Conservation (phyloP, 805 yeast species). For the Saturnispora quitensis region DNA sequence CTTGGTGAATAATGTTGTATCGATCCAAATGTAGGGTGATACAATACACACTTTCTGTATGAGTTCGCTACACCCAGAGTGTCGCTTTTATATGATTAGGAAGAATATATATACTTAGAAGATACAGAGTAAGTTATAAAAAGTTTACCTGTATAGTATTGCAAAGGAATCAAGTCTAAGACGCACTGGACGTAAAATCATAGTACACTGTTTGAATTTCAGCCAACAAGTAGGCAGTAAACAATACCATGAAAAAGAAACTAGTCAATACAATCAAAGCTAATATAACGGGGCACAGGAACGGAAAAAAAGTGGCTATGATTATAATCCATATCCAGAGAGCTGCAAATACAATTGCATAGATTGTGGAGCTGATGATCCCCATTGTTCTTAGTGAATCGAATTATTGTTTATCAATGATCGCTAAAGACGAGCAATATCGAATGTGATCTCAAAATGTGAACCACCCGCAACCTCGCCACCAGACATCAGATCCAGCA, state of each 20-base stretch:
- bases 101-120: not conserved
- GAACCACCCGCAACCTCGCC: conserved; percentile 19
- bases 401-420: not conserved
- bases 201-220: not conserved
- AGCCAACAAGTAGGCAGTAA: not conserved
- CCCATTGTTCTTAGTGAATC: not conserved
- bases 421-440: conserved; percentile 23
- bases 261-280: not conserved
- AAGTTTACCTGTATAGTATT: not conserved
- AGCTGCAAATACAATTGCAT: not conserved
- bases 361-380: not conserved
- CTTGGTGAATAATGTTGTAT: not conserved
- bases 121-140: not conserved
- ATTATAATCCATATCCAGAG: not conserved
- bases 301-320: not conserved
- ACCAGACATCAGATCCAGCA: conserved; percentile 20
- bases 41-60: no score
- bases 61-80: not conserved
- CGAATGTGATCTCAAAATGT: conserved; percentile 36
- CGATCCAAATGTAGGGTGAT: not conserved
- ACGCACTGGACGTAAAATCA: not conserved
- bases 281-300: not conserved
- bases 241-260: not conserved
- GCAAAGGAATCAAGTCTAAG: not conserved
- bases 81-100: not conserved